phyloP scores from a whole-genome alignment of 1,139 yeast genomes.

The Candida buenavistaensis region DNA sequence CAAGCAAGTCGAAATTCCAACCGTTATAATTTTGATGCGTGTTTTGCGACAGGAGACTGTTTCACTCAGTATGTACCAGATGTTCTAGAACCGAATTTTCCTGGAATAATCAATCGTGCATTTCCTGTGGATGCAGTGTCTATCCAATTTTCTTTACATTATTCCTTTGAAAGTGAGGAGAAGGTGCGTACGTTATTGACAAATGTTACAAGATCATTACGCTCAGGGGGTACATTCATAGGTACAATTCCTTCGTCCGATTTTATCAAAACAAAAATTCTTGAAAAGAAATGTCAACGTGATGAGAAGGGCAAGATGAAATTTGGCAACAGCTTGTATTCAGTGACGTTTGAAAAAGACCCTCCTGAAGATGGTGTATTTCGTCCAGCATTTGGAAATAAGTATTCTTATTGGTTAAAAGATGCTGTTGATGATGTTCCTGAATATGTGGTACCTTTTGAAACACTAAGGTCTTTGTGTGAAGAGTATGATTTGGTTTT shows the following conservation, averaged over 20 bases:
- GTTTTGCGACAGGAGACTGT: conserved; percentile 90
- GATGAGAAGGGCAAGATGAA: conserved; percentile 43
- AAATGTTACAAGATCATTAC: conserved; percentile 74
- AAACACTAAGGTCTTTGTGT: conserved; percentile 76
- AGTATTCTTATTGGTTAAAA: conserved; percentile 74
- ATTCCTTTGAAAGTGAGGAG: conserved; percentile 85
- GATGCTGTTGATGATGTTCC: conserved; percentile 98
- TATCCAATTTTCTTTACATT: conserved; percentile 89
- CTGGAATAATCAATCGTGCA: conserved; percentile 54
- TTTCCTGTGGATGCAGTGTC: conserved; percentile 89
- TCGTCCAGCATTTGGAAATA: conserved; percentile 78
- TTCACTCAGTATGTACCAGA: conserved; percentile 70
- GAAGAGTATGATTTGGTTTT: conserved; percentile 80
- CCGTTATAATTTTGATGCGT: conserved; percentile 64
- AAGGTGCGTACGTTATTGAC: conserved; percentile 71
- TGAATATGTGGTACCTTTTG: conserved; percentile 97
- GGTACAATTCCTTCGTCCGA: conserved; percentile 96
- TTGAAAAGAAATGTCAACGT: conserved; percentile 39
- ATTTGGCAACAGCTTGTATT: conserved; percentile 86
- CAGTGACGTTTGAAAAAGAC: conserved; percentile 71
- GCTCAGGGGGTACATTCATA: conserved; percentile 80
- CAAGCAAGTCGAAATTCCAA: conserved; percentile 39
- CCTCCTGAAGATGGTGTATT: conserved; percentile 77
- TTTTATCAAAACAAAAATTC: conserved; percentile 66
- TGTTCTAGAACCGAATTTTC: conserved; percentile 63